phyloP scores from a whole-genome alignment of 1,284 basidiomycete genomes.

The Kwoniella shivajii region DNA sequence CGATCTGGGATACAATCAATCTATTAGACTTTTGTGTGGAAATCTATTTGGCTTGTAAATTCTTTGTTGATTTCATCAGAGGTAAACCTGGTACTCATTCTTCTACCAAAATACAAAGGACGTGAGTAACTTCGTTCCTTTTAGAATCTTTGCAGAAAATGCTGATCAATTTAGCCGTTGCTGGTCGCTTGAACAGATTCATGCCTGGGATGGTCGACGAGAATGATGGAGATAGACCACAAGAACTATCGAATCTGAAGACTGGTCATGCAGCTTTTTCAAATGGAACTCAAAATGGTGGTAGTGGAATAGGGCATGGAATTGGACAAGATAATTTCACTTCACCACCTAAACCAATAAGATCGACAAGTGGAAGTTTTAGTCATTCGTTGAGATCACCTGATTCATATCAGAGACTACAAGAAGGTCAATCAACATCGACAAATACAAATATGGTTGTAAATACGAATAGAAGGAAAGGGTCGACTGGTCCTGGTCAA shows the following conservation, averaged over 20 bases:
- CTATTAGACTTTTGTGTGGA: slow-evolving; percentile 69
- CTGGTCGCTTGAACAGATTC: slow-evolving; percentile 5
- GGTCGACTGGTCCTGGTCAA: too few relatives aligned
- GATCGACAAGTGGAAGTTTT: background rate
- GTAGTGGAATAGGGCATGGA: too few relatives aligned
- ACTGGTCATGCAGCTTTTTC: slow-evolving; percentile 6
- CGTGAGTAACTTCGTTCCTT: slow-evolving; percentile 15
- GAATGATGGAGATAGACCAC: background rate
- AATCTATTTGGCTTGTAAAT: slow-evolving; percentile 65
- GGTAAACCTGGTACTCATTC: slow-evolving; percentile 59
- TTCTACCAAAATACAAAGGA: slow-evolving; percentile 38
- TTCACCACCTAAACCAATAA: background rate
- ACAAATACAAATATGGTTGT: background rate
- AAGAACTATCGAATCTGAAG: slow-evolving; percentile 10
- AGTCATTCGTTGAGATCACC: slow-evolving; percentile 4
- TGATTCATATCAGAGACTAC: slow-evolving; percentile 10
- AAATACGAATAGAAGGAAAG: too few relatives aligned
- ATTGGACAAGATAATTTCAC: background rate
- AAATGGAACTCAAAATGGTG: too few relatives aligned
- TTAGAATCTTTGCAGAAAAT: background rate
- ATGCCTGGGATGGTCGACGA: slow-evolving; percentile 15
- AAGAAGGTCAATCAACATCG: background rate
- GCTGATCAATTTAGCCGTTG: background rate
- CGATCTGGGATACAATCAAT: slow-evolving; percentile 78
- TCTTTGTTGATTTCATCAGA: slow-evolving; percentile 61